phyloP scores from a whole-genome alignment of 148 eudicot species.

The Rhododendron ferrugineum region DNA sequence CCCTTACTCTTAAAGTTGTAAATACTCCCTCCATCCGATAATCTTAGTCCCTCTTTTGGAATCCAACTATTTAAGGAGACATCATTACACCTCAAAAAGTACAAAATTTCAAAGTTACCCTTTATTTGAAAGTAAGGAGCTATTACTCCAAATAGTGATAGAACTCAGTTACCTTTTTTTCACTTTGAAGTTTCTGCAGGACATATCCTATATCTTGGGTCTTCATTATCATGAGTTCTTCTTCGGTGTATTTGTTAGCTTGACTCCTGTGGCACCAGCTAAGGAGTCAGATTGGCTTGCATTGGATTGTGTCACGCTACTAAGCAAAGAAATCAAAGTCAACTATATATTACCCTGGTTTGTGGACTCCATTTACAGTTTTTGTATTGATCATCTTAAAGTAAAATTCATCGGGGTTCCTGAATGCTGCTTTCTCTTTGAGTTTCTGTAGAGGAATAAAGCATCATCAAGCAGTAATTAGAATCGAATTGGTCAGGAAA shows the following conservation, averaged over 20 bases:
- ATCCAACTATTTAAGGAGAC: background rate
- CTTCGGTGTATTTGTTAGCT: constrained; percentile 58
- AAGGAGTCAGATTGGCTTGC: constrained; percentile 6
- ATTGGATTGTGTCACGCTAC: background rate
- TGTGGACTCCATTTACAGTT: constrained; percentile 69
- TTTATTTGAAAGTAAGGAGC: background rate
- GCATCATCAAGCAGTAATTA: background rate
- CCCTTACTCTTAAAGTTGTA: background rate
- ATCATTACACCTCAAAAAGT: background rate
- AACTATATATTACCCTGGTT: constrained; percentile 39
- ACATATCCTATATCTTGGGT: constrained; percentile 78
- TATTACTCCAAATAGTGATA: background rate
- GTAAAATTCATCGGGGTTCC: constrained; percentile 80
- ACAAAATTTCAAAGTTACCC: background rate
- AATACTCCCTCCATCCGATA: background rate
- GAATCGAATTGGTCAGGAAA: background rate
- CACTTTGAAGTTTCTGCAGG: constrained; percentile 72
- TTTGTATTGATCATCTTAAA: constrained; percentile 69
- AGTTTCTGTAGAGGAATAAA: constrained; percentile 42
- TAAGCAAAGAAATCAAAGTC: background rate
- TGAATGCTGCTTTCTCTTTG: constrained; percentile 68
- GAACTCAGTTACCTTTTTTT: constrained; percentile 54
- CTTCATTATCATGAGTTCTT: constrained; percentile 81
- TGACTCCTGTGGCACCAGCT: constrained; percentile 40
- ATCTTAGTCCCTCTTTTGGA: background rate